These are phyloP conservation scores for Melocanna baccifera DNA, from an alignment of 176 grass and related monocot species.

Conservation along the genomic window DNA sequence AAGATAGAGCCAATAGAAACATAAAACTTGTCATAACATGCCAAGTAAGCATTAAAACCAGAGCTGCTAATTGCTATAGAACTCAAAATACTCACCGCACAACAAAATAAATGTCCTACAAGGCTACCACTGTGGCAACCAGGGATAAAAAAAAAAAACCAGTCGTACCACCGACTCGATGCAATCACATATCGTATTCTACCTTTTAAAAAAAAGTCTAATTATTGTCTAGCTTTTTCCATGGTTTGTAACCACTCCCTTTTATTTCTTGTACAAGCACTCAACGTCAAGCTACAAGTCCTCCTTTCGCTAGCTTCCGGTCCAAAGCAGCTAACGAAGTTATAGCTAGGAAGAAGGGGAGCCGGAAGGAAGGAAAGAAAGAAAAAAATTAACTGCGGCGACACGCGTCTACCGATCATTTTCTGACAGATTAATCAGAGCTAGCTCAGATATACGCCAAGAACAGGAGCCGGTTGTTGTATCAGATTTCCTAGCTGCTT, in stretches of 20 bases:
- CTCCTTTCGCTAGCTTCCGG: slow-evolving; percentile 28
- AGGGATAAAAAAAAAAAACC: no score
- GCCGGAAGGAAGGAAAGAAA: background rate
- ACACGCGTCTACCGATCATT: background rate
- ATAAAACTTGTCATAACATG: no score
- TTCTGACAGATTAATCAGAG: background rate
- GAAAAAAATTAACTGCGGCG: background rate
- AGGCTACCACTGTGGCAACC: background rate
- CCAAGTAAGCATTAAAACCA: no score
- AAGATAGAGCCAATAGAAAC: no score
- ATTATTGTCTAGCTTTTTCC: slow-evolving; percentile 53
- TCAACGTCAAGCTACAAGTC: slow-evolving; percentile 45
- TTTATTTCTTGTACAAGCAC: slow-evolving; percentile 62
- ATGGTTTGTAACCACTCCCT: slow-evolving; percentile 54
- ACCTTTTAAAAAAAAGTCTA: slow-evolving; percentile 36
- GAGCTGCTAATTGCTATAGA: background rate
- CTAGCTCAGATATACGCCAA: background rate
- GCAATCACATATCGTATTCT: slow-evolving; percentile 45
- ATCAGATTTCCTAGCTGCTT: background rate
- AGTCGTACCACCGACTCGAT: slow-evolving; percentile 1
- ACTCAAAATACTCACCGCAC: background rate
- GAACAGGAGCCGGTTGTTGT: slow-evolving; percentile 12
- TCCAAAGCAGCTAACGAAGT: slow-evolving; percentile 40
- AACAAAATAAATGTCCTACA: background rate
- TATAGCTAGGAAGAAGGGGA: slow-evolving; percentile 26